These are phyloP conservation scores for Candida tetrigidarum DNA, from an alignment of 1,139 yeast species.

Conservation along the genomic window DNA sequence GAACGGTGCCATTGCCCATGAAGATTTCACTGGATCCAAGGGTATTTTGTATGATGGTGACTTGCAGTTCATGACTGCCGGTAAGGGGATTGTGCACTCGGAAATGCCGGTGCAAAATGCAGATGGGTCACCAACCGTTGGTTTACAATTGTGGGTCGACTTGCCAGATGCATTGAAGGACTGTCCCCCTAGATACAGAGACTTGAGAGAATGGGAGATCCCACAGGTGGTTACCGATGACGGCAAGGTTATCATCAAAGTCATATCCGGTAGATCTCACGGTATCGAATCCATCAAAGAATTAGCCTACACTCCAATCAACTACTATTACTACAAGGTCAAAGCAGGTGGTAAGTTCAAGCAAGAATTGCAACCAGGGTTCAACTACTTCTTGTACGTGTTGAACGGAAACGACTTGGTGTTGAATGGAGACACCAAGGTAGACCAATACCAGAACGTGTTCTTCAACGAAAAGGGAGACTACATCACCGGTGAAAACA, in stretches of 20 bases:
- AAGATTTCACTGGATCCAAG: constrained; percentile 84
- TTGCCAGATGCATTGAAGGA: constrained; percentile 73
- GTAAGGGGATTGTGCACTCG: constrained; percentile 84
- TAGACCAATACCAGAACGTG: constrained; percentile 54
- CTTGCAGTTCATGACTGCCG: constrained; percentile 95
- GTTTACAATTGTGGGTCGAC: constrained; percentile 93
- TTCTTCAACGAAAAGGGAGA: constrained; percentile 74
- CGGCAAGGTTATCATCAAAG: constrained; percentile 69
- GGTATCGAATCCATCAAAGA: constrained; percentile 77
- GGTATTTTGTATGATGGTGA: constrained; percentile 87
- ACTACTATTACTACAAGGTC: constrained; percentile 70
- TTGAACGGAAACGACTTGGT: constrained; percentile 61
- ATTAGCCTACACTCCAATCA: constrained; percentile 84
- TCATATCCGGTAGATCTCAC: constrained; percentile 77
- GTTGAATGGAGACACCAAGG: constrained; percentile 45
- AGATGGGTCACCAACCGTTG: constrained; percentile 62
- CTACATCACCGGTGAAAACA: constrained; percentile 53
- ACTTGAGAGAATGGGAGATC: constrained; percentile 70
- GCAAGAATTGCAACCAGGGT: constrained; percentile 66
- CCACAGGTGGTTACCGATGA: constrained; percentile 66
- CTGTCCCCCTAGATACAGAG: constrained; percentile 79
- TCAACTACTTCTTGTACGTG: constrained; percentile 75
- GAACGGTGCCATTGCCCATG: constrained; percentile 84
- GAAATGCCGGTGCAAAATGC: constrained; percentile 76
- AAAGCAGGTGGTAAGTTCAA: constrained; percentile 69